Base-by-base conservation (phyloP, 192 early-diverging fungal genomes). In the Podila minutissima region DNA sequence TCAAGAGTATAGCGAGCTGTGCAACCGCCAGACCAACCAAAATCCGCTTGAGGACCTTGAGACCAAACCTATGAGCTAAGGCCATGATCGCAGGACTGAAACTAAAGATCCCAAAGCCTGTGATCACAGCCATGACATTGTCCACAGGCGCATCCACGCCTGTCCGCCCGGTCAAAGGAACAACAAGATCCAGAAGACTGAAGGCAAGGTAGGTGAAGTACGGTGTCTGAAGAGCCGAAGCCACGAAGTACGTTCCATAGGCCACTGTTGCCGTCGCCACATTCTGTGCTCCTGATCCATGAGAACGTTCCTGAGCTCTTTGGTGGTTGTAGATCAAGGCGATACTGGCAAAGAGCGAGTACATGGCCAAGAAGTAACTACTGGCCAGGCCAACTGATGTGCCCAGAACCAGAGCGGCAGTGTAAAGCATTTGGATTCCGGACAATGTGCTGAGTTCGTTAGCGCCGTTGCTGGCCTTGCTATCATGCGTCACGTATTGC, bases 151-250 rank as follows among this genome's bases (percentile, higher is more conserved):
- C 83, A 59, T 89, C 86, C 0, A 86, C 81, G 10, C 93, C 93
- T 57, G 88, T 92, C 22, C 92, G 87, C 10, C 91, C 91, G 12
- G 89, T 90, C 62, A 94, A 74, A 1, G 93, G 93, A 1, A 94
- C 89, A 82, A 94, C 90, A 12, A 92, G 68, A 62, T 91, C 87
- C 8, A 90, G 72, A 29, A 88, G 71, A 7, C 84, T 77, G 62
- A 83, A 85, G 2, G 67, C 73, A 7, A 82, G 66, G 64, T 86
- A 81, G 4, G 62, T 82, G 20, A 68, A 84, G 19, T 85, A 75
- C 1, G 85, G 55, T 6, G 83, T 73, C 17, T 81, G 64, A 3
- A 64, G 32, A 10, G 77, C 73, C 1, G 64, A 67, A 29, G 72
- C 72, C 10, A 86, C 60, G 19, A 75, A 61, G 22, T 88, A 88